A percentile compares a stretch with the other conserved stretches of the same genome.
These are phyloP conservation scores for Ormosia emarginata DNA, from an alignment of 306 rosid genomes.

Conservation along the genomic window DNA sequence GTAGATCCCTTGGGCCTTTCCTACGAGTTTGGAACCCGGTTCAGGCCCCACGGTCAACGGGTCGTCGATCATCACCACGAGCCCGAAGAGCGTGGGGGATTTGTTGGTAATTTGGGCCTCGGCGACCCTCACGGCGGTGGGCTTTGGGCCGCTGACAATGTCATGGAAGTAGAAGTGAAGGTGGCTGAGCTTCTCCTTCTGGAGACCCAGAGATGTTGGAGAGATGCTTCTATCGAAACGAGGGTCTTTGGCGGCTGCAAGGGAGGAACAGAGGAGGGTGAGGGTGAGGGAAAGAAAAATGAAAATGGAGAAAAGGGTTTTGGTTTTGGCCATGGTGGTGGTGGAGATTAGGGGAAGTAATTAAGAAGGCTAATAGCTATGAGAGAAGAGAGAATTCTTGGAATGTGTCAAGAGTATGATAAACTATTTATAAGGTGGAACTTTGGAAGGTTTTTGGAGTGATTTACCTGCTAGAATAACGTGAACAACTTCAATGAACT, in stretches of 20 bases:
- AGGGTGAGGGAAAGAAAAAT: neutral
- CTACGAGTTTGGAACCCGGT: constrained; percentile 32
- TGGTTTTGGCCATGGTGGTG: constrained; percentile 19
- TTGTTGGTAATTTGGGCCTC: constrained; percentile 27
- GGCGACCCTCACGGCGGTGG: constrained; percentile 38
- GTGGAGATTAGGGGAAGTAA: neutral
- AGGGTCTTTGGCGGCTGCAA: neutral
- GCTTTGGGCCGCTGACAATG: constrained; percentile 42
- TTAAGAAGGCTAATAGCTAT: neutral
- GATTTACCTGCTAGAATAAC: neutral
- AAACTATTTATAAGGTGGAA: neutral
- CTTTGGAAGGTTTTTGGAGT: neutral
- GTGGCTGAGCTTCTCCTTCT: constrained; percentile 52
- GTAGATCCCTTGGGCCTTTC: constrained; percentile 57
- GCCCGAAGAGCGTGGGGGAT: constrained; percentile 38
- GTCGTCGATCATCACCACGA: constrained; percentile 37
- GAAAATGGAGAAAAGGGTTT: neutral
- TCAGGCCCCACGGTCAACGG: constrained; percentile 42
- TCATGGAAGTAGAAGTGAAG: constrained; percentile 69
- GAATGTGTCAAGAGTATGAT: neutral
- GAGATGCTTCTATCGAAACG: constrained; percentile 20
- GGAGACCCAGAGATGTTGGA: constrained; percentile 23
- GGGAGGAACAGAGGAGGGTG: neutral
- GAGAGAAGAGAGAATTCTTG: neutral
- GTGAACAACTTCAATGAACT: too few species aligned